phyloP scores from a whole-genome alignment of 148 eudicot genomes.

The Nepenthes gracilis region DNA sequence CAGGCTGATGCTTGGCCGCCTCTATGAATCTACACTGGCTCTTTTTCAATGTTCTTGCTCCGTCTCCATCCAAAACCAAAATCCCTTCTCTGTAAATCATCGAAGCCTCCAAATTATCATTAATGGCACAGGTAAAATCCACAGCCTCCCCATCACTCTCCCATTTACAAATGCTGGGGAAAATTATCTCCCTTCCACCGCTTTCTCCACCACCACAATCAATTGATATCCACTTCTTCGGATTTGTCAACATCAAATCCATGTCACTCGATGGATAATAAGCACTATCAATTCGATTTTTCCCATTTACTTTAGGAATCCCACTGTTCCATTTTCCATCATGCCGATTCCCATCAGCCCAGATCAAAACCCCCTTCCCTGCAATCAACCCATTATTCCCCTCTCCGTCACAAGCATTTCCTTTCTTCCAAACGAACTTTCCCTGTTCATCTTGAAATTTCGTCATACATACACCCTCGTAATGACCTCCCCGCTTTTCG shows the following conservation, averaged over 20 bases:
- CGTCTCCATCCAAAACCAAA: conserved; percentile 8
- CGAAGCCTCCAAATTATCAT: conserved; percentile 15
- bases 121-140: conserved; percentile 63
- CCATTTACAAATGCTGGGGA: conserved; percentile 12
- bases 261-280: conserved; percentile 23
- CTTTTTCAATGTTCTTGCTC: conserved; percentile 4
- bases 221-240: conserved; percentile 30
- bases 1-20: conserved; percentile 56
- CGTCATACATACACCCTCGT: conserved; percentile 55
- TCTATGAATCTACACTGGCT: conserved; percentile 46
- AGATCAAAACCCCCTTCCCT: conserved; percentile 55
- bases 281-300: conserved; percentile 24
- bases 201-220: conserved; percentile 7
- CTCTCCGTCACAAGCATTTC: conserved; percentile 59
- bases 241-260: conserved; percentile 9
- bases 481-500: conserved; percentile 57
- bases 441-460: conserved; percentile 70
- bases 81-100: conserved; percentile 1
- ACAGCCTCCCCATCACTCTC: conserved; percentile 12
- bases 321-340: conserved; percentile 76
- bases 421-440: conserved; percentile 67
- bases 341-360: conserved; percentile 49
- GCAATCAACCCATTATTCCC: conserved; percentile 58
- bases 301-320: conserved; percentile 41
- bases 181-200: conserved; percentile 14